Evolutionary conservation across 164 flowering plant genomes (phyloP), one percentile per base, ranked within the genome.

Genomic region (Nymphaea thermarum): DNA sequence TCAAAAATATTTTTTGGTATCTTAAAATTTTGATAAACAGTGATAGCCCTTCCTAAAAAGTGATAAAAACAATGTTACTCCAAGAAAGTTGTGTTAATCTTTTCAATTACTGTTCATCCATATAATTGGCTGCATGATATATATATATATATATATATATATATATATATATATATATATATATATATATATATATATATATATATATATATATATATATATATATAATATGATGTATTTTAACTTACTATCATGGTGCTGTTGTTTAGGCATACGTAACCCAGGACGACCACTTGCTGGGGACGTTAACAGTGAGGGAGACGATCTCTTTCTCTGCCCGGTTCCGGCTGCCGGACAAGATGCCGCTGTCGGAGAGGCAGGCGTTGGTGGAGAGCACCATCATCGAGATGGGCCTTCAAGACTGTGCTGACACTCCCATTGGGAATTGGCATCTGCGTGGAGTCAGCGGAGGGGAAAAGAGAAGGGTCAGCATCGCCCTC

Each of bases 401-500:
- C 15, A 71, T 82, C 3, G 95, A 90, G 70, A 93, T 93, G 96
- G 98, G 98, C 15, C 89, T 93, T 36, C 98, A 90, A 60, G 96
- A 90, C 51, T 90, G 96, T 62, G 95, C 93, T 0, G 89, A 93
- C 70, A 93, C 98, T 0, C 90, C 84, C 3, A 80, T 93, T 14
- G 98, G 98, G 43, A 90, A 90, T 68, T 90, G 98, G 98, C 96
- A 88, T 77, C 70, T 88, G 77, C 85, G 96, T 6, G 98, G 98
- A 17, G 77, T 93, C 63, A 93, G 98, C 44, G 98, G 98, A 4
- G 98, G 96, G 18, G 93, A 93, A 80, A 93, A 83, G 80, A 76
- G 98, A 68, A 73, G 98, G 67, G 96, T 93, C 61, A 93, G 97
- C 78, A 93, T 93, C 60, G 95, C 96, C n/a, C 74, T 93, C 4